Percentiles rank a stretch among this genome's conserved stretches.
Evolutionary conservation across 805 yeast genomes (phyloP).

Genomic region (Metschnikowia orientalis): DNA sequence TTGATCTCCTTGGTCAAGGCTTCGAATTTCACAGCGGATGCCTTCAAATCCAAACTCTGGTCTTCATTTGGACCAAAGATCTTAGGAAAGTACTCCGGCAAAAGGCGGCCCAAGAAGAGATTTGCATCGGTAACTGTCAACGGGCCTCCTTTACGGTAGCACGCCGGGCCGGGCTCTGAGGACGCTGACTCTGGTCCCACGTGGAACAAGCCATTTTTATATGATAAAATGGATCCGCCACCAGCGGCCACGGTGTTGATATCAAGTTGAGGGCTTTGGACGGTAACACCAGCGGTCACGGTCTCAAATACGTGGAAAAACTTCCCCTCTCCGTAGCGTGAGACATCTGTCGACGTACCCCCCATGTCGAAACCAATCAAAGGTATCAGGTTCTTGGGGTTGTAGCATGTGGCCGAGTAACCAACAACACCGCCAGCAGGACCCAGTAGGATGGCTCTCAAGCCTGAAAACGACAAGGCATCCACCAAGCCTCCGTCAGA

Average conservation of each 20-base stretch:
- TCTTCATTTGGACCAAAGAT: slow-evolving; percentile 18
- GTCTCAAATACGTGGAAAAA: slow-evolving; percentile 43
- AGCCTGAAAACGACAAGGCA: slow-evolving; percentile 77
- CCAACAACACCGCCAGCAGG: slow-evolving; percentile 99
- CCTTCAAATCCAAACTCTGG: slow-evolving; percentile 15
- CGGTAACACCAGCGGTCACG: slow-evolving; percentile 40
- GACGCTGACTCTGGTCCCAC: slow-evolving; percentile 21
- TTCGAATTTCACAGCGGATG: slow-evolving; percentile 11
- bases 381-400: slow-evolving; percentile 45
- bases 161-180: slow-evolving; percentile 21
- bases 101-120: slow-evolving; percentile 16
- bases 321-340: slow-evolving; percentile 35
- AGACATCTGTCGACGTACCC: slow-evolving; percentile 45
- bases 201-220: slow-evolving; percentile 18
- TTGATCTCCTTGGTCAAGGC: slow-evolving; percentile 14
- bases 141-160: slow-evolving; percentile 21
- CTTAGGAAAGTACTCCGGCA: slow-evolving; percentile 18
- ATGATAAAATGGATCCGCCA: slow-evolving; percentile 35
- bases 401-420: slow-evolving; percentile 72
- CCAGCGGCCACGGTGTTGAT: slow-evolving; percentile 46
- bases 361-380: slow-evolving; percentile 46
- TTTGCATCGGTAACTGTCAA: slow-evolving; percentile 21
- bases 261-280: slow-evolving; percentile 44
- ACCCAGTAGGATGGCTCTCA: slow-evolving; percentile 85
- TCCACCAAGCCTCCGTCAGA: slow-evolving; percentile 94